Conservation (phyloP, 352 stramenopile genomes). For the Phytopythium oedochilum region DNA sequence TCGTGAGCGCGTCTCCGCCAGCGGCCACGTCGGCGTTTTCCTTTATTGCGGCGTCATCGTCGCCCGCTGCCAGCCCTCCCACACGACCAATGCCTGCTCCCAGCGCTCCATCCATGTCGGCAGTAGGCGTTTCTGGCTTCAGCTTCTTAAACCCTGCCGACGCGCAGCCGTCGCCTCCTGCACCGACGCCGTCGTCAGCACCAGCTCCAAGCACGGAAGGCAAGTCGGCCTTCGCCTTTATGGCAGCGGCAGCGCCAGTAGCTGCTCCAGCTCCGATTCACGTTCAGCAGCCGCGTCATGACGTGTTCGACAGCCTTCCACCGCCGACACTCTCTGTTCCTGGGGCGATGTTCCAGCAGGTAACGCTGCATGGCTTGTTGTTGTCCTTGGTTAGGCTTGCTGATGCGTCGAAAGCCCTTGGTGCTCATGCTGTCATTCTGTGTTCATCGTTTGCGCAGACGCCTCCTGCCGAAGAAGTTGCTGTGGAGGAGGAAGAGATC, state of each 20-base stretch:
- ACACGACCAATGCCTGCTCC: slow-evolving; percentile 9
- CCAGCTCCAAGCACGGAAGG: neutral
- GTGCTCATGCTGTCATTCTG: neutral
- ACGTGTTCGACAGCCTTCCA: slow-evolving; percentile 59
- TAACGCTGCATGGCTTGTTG: neutral
- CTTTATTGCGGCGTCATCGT: slow-evolving; percentile 22
- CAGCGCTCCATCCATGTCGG: slow-evolving; percentile 23
- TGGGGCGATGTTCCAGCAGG: neutral
- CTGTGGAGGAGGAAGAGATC: slow-evolving; percentile 26
- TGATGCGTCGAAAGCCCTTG: neutral
- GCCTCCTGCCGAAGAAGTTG: slow-evolving; percentile 15
- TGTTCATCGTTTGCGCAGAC: neutral
- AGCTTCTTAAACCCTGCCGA: slow-evolving; percentile 22
- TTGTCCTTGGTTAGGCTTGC: neutral
- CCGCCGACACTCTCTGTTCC: slow-evolving; percentile 26
- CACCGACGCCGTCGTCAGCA: slow-evolving; percentile 11
- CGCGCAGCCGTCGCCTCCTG: slow-evolving; percentile 4
- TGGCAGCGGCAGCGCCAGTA: slow-evolving; percentile 13
- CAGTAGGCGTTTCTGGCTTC: slow-evolving; percentile 25
- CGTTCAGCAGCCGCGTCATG: slow-evolving; percentile 18
- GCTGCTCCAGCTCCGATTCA: slow-evolving; percentile 5
- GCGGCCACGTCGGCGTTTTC: slow-evolving; percentile 23
- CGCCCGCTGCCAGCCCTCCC: slow-evolving; percentile 1
- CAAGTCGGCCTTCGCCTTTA: slow-evolving; percentile 49
- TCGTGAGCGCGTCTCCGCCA: neutral